phyloP scores from a whole-genome alignment of 495 filamentous ascomycete species.

The Lophiotrema nucula region DNA sequence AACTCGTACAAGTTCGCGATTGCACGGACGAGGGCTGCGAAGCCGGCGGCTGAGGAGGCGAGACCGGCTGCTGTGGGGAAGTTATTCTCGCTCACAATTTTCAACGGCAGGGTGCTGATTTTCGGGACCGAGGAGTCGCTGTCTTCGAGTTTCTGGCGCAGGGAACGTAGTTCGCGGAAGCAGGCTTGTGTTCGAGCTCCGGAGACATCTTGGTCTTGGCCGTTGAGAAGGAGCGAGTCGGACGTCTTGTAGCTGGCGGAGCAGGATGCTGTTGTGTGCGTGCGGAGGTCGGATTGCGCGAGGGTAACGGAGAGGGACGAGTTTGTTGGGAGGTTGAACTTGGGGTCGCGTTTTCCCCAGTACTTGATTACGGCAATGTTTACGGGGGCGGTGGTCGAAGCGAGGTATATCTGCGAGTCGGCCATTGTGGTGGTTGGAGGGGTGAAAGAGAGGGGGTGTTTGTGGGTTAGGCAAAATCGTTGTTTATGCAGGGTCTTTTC shows the following conservation, averaged over 20 bases:
- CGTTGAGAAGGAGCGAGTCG: conserved; percentile 84
- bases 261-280: conserved; percentile 93
- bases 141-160: conserved; percentile 71
- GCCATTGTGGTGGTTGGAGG: conserved; percentile 43
- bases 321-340: conserved; percentile 94
- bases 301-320: conserved; percentile 95
- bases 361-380: conserved; percentile 99
- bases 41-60: conserved; percentile 87
- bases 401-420: conserved; percentile 63
- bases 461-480: background rate
- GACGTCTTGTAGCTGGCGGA: conserved; percentile 65
- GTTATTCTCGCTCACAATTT: conserved; percentile 91
- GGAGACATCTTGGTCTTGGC: conserved; percentile 74
- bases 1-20: conserved; percentile 91
- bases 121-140: conserved; percentile 69
- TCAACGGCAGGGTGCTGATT: conserved; percentile 69
- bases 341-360: conserved; percentile 94
- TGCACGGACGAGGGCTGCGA: conserved; percentile 88
- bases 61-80: conserved; percentile 98
- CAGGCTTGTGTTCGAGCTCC: conserved; percentile 88
- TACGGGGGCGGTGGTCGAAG: conserved; percentile 93
- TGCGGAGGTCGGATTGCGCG: conserved; percentile 88
- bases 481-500: conserved; percentile 22
- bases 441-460: background rate
- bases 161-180: conserved; percentile 75